phyloP scores from a whole-genome alignment of 2,329 filamentous ascomycete species.

The Verticillium longisporum region DNA sequence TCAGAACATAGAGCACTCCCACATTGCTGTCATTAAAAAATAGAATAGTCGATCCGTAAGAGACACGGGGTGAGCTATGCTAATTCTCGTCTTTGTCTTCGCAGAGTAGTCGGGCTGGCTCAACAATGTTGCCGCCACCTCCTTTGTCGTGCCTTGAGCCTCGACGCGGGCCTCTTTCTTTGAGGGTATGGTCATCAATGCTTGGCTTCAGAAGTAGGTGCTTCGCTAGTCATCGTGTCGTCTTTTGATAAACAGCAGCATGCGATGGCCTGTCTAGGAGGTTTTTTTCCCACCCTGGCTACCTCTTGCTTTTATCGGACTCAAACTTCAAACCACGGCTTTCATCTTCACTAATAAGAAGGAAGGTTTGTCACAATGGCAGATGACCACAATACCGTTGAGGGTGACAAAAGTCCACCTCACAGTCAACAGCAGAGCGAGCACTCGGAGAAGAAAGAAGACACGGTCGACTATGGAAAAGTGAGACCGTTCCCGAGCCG shows the following conservation, averaged over 20 bases:
- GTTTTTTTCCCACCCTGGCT: too few species aligned
- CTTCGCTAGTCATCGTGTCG: too few species aligned
- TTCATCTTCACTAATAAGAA: too few species aligned
- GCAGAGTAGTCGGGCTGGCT: background rate
- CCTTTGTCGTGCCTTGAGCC: background rate
- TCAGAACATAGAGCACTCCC: too few species aligned
- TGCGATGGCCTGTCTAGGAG: background rate
- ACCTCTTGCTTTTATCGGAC: too few species aligned
- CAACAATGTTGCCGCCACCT: background rate
- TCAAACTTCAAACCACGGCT: too few species aligned
- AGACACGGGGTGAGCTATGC: background rate
- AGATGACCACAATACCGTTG: background rate
- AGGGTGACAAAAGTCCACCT: background rate
- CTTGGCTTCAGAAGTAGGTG: background rate
- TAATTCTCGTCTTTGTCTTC: conserved; percentile 9
- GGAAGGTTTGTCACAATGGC: background rate
- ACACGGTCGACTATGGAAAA: background rate
- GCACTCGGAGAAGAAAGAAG: background rate
- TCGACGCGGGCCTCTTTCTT: background rate
- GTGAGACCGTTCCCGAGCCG: background rate
- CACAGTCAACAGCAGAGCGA: background rate
- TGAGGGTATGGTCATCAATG: background rate
- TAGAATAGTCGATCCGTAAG: too few species aligned
- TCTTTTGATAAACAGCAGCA: background rate
- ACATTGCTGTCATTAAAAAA: too few species aligned